A percentile compares a stretch with the other conserved stretches of the same genome.
phyloP scores from a whole-genome alignment of 768 basidiomycete species.

The Antrodiella citrinella region DNA sequence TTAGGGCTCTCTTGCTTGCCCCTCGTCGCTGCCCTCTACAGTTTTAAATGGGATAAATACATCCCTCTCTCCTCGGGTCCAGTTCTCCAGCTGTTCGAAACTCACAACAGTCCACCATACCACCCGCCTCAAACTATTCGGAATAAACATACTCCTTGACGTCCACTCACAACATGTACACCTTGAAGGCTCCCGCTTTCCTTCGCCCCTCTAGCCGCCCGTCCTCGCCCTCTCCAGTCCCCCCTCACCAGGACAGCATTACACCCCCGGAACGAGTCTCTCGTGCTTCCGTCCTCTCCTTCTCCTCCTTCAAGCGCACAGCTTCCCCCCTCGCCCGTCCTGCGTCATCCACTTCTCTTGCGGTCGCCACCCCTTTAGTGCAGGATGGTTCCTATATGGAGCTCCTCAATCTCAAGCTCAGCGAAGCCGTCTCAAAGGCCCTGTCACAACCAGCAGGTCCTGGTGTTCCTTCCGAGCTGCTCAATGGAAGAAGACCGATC shows the following conservation, averaged over 20 bases:
- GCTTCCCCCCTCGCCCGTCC: conserved; percentile 37
- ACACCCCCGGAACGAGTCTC: conserved; percentile 35
- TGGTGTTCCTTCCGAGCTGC: conserved; percentile 38
- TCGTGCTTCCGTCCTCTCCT: conserved; percentile 50
- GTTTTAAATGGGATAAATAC: conserved; percentile 38
- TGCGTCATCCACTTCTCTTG: no score
- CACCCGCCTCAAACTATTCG: no score
- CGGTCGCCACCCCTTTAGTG: conserved; percentile 28
- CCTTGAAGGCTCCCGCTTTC: conserved; percentile 60
- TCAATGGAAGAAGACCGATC: conserved; percentile 64
- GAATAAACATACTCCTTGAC: conserved; percentile 20
- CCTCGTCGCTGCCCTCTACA: no score
- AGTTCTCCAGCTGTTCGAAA: no score
- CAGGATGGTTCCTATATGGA: conserved; percentile 81
- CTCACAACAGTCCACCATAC: no score
- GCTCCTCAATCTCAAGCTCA: conserved; percentile 66
- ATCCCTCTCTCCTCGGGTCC: conserved; percentile 7
- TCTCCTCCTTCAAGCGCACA: conserved; percentile 50
- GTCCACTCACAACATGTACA: conserved; percentile 34
- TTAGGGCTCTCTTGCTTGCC: conserved; percentile 34
- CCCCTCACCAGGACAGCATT: conserved; percentile 30
- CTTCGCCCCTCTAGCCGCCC: conserved; percentile 59
- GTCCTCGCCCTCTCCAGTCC: conserved; percentile 50
- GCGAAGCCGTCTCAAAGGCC: conserved; percentile 75
- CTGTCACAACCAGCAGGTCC: conserved; percentile 57